Base-by-base conservation (phyloP, 371 early-diverging fungal genomes). In the Mortierella sp. region DNA sequence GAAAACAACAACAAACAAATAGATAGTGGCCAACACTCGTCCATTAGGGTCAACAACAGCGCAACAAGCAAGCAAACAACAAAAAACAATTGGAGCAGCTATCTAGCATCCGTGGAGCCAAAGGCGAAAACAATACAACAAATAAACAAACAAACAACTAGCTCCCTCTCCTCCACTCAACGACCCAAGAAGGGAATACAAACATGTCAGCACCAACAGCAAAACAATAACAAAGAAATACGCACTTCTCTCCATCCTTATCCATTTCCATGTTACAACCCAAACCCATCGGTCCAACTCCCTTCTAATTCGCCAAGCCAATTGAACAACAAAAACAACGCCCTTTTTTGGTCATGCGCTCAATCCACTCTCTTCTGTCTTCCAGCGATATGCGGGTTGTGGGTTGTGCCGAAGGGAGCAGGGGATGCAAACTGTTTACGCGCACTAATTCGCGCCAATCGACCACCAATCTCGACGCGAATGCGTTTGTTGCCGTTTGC, bases 201-300 rank as follows among this genome's bases (percentile, higher is more conserved):
- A 59, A 59, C 59, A 59, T 59, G 59, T 59, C 59, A 59, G 59
- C 59, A 59, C 14, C 19, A 59, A 59, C 59, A 31, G 3, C 10
- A 57, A n/a, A n/a, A 50, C 10, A 50, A 50, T 14, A 50, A 28
- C 9, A 16, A 59, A 13, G 34, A 31, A n/a, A 53, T 51, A 51
- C n/a, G 24, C 54, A 11, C 10, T 9, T 26, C 28, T 28, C 28
- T 14, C 31, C 53, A 24, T 24, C 53, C 53, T 24, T 53, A 19
- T 31, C 19, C 59, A 59, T 59, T n/a, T n/a, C n/a, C n/a, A n/a
- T 59, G 6, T 31, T 31, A 46, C 48, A 46, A 46, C 13, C 2
- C 59, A 31, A 31, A 59, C 19, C 59, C 57, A 26, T 57, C 57
- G 11, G 13, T 11, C 28, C 5, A 26, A 0, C 28, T 10, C 48